Conservation (phyloP, 306 rosid genomes). For the Begonia loranthoides region DNA sequence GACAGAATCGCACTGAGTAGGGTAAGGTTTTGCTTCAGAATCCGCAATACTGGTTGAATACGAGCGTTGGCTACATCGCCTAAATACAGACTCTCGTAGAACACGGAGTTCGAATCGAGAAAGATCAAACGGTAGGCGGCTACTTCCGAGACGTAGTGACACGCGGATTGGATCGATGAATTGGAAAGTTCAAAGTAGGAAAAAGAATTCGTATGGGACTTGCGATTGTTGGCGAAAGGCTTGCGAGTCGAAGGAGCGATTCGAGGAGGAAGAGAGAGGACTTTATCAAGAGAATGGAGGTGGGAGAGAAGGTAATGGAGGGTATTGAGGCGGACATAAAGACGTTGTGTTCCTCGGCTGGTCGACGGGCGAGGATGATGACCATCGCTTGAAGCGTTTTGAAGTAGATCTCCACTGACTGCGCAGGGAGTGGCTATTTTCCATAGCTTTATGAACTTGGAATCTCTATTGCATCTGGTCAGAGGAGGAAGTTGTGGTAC, state of each 20-base stretch:
- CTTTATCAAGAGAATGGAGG: slow-evolving; percentile 46
- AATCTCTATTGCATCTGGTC: slow-evolving; percentile 75
- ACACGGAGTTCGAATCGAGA: slow-evolving; percentile 62
- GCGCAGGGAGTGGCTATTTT: slow-evolving; percentile 62
- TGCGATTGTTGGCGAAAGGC: slow-evolving; percentile 18
- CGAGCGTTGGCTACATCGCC: slow-evolving; percentile 53
- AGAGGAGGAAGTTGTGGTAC: slow-evolving; percentile 75
- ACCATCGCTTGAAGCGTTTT: slow-evolving; percentile 32
- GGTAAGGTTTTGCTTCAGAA: slow-evolving; percentile 60
- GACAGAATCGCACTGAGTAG: slow-evolving; percentile 46
- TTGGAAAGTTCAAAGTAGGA: slow-evolving; percentile 45
- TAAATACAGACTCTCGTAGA: slow-evolving; percentile 58
- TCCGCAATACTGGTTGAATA: slow-evolving; percentile 62
- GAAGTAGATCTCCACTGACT: slow-evolving; percentile 20
- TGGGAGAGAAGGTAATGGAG: slow-evolving; percentile 47
- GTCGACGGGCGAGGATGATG: slow-evolving; percentile 71
- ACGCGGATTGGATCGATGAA: slow-evolving; percentile 37
- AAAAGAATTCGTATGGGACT: slow-evolving; percentile 11
- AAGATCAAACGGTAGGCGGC: slow-evolving; percentile 83
- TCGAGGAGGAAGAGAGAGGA: slow-evolving; percentile 27
- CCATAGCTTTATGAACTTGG: slow-evolving; percentile 55
- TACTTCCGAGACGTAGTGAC: slow-evolving; percentile 71
- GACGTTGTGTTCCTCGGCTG: slow-evolving; percentile 89
- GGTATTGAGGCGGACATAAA: slow-evolving; percentile 84
- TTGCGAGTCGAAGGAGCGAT: slow-evolving; percentile 26